Percentiles rank a stretch among this genome's conserved stretches.
These are phyloP conservation scores for Sergeia podlipaevii DNA, from an alignment of 208 protist genomes.

Conservation along the genomic window DNA sequence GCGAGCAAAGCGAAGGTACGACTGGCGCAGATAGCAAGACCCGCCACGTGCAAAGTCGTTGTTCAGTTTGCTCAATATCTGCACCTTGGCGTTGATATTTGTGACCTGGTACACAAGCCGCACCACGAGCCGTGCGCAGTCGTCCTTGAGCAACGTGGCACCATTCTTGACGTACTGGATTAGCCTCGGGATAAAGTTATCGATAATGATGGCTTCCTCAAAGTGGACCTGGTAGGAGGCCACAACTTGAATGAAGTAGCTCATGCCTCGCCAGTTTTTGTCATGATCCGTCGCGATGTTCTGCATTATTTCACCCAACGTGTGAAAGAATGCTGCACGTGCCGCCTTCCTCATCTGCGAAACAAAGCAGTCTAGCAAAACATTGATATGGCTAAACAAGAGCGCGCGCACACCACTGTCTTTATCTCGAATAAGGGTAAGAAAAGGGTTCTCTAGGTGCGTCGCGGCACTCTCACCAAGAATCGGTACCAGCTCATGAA, in stretches of 20 bases:
- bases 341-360: conserved; percentile 21
- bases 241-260: conserved; percentile 55
- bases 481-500: conserved; percentile 83
- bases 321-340: conserved; percentile 45
- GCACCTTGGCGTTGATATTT: conserved; percentile 48
- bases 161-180: conserved; percentile 52
- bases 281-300: conserved; percentile 30
- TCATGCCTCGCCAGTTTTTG: conserved; percentile 73
- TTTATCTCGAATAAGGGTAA: conserved; percentile 51
- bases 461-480: conserved; percentile 55
- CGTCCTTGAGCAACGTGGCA: conserved; percentile 51
- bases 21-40: conserved; percentile 65
- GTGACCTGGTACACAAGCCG: conserved; percentile 40
- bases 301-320: conserved; percentile 39
- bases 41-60: conserved; percentile 74
- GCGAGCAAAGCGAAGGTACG: conserved; percentile 60
- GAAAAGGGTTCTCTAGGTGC: conserved; percentile 66
- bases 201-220: conserved; percentile 39
- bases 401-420: conserved; percentile 46
- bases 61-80: conserved; percentile 80
- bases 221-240: conserved; percentile 51
- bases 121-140: conserved; percentile 53
- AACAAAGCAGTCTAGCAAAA: conserved; percentile 75
- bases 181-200: conserved; percentile 66
- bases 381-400: conserved; percentile 46